A percentile compares a stretch with the other conserved stretches of the same genome.
These are phyloP conservation scores for Rhytidhysteron rufulum DNA, from an alignment of 2,329 filamentous ascomycete species.

Conservation along the genomic window DNA sequence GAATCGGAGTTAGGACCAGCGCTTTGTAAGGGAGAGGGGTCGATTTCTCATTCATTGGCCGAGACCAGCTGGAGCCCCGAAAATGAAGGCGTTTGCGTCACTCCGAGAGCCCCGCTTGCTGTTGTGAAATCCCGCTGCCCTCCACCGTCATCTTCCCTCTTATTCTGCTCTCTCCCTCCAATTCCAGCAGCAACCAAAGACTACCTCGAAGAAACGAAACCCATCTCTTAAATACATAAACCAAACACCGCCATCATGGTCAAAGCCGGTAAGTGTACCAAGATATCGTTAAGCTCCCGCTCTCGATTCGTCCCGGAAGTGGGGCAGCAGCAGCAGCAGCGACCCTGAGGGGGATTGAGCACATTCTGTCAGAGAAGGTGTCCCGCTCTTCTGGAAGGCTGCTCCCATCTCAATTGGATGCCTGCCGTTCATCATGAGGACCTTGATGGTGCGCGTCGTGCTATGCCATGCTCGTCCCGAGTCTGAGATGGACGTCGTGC, in stretches of 20 bases:
- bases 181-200: too few species aligned
- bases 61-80: conserved; percentile 16
- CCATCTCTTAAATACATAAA: conserved; percentile 13
- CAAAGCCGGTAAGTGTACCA: conserved; percentile 77
- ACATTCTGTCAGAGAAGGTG: conserved; percentile 42
- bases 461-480: not conserved
- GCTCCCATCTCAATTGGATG: conserved; percentile 20
- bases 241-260: conserved; percentile 78
- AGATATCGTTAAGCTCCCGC: conserved; percentile 8
- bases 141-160: not conserved
- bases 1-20: too few species aligned
- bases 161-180: too few species aligned
- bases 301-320: conserved; percentile 20
- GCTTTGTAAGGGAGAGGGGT: conserved; percentile 5
- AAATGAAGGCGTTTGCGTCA: conserved; percentile 27
- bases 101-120: conserved; percentile 27
- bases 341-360: conserved; percentile 57
- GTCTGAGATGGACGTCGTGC: not conserved
- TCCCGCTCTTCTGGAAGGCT: conserved; percentile 9
- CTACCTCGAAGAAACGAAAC: conserved; percentile 10
- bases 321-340: conserved; percentile 22
- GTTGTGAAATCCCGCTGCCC: not conserved
- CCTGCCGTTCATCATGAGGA: conserved; percentile 12
- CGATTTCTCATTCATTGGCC: conserved; percentile 28
- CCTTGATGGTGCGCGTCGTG: conserved; percentile 13